Conservation (phyloP, 768 basidiomycete species). For the Tubosaeta sp. region DNA sequence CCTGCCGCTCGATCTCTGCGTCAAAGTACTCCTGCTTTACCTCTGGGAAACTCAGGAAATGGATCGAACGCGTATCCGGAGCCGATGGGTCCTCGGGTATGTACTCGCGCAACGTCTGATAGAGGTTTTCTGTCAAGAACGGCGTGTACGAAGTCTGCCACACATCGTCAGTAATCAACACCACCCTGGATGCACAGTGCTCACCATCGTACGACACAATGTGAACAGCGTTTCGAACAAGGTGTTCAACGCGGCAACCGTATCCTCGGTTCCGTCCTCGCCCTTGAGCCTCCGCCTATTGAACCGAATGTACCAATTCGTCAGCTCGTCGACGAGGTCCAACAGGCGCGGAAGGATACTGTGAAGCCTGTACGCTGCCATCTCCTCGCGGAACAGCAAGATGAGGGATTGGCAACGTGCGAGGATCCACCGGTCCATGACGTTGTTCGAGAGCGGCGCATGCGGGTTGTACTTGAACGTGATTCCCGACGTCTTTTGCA, state of each 20-base stretch:
- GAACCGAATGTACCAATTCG: constrained; percentile 99
- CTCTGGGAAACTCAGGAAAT: constrained; percentile 92
- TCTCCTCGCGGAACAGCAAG: constrained; percentile 85
- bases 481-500: constrained; percentile 73
- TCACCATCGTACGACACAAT: constrained; percentile 90
- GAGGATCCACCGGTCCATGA: constrained; percentile 99
- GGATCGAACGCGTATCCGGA: constrained; percentile 85
- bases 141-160: constrained; percentile 93
- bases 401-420: constrained; percentile 98
- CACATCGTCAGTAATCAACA: neutral
- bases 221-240: constrained; percentile 94
- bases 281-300: constrained; percentile 96
- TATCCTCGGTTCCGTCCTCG: constrained; percentile 87
- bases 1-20: constrained; percentile 87
- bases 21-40: constrained; percentile 96
- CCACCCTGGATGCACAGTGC: constrained; percentile 17
- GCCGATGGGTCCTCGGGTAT: constrained; percentile 70
- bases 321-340: constrained; percentile 91
- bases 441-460: constrained; percentile 78
- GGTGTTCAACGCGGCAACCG: constrained; percentile 84
- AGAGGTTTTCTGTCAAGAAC: constrained; percentile 95
- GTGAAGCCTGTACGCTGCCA: constrained; percentile 96
- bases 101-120: constrained; percentile 83
- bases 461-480: constrained; percentile 88
- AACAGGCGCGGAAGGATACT: constrained; percentile 95